Evolutionary conservation across 148 eudicot genomes (phyloP).

Genomic region (Vaccinium macrocarpon): DNA sequence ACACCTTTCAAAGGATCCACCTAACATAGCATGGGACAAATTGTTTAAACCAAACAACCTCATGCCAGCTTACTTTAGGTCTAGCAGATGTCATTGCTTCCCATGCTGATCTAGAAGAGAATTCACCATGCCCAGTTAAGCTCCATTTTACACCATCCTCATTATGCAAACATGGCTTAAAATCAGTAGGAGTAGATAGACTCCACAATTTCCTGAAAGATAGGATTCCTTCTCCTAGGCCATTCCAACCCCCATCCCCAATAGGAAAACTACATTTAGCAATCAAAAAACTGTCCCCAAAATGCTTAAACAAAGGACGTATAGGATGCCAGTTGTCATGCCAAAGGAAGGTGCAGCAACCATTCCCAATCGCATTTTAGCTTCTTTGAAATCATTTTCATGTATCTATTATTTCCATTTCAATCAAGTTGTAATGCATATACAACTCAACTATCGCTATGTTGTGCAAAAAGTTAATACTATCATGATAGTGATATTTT

Average conservation of each 20-base stretch:
- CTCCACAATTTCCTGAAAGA: not conserved
- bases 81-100: not conserved
- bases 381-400: not conserved
- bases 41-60: not conserved
- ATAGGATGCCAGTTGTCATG: no score
- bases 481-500: no score
- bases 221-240: not conserved
- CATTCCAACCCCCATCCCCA: no score
- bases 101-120: not conserved
- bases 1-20: no score
- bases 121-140: not conserved
- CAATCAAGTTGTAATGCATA: not conserved
- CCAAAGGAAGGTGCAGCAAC: no score
- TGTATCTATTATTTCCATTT: not conserved
- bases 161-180: not conserved
- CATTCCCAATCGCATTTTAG: not conserved
- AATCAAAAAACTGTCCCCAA: no score
- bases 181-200: not conserved
- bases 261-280: no score
- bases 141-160: not conserved
- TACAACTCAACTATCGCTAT: not conserved
- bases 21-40: not conserved
- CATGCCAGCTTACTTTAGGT: not conserved
- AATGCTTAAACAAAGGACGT: no score
- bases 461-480: no score